These are phyloP conservation scores for Eragrostis nindensis DNA, from an alignment of 176 grass and related monocot genomes.

Conservation along the genomic window DNA sequence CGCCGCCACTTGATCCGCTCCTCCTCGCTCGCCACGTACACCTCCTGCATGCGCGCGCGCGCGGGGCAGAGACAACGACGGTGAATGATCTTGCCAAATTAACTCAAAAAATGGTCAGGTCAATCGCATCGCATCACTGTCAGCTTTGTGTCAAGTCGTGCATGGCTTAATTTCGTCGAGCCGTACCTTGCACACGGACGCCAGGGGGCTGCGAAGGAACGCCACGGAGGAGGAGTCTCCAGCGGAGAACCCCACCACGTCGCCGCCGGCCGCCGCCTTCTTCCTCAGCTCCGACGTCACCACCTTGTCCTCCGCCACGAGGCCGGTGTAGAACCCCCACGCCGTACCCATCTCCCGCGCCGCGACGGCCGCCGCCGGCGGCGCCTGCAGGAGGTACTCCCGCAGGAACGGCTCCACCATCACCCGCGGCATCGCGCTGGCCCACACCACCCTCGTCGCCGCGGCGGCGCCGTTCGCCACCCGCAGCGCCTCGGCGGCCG, in stretches of 20 bases:
- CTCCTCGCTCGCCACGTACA: slow-evolving; percentile 48
- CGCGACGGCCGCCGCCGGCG: slow-evolving; percentile 6
- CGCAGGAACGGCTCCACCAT: slow-evolving; percentile 52
- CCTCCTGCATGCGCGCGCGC: slow-evolving; percentile 39
- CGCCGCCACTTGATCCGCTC: slow-evolving; percentile 64
- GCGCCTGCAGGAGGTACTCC: slow-evolving; percentile 56
- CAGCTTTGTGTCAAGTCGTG: not conserved
- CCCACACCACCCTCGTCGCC: slow-evolving; percentile 36
- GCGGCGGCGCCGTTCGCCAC: not conserved
- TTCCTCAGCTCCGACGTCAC: slow-evolving; percentile 27
- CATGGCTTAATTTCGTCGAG: not conserved
- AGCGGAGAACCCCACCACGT: slow-evolving; percentile 37
- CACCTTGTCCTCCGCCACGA: slow-evolving; percentile 42
- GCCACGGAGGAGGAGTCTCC: slow-evolving; percentile 19
- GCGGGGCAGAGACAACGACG: too few species aligned
- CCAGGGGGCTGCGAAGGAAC: slow-evolving; percentile 18
- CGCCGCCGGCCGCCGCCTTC: not conserved
- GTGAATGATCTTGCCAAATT: too few species aligned
- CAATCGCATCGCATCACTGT: not conserved
- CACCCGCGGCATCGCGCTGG: slow-evolving; percentile 46
- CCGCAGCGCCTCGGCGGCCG: slow-evolving; percentile 19
- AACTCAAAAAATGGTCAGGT: not conserved
- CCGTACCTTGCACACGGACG: slow-evolving; percentile 61
- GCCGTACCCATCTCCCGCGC: slow-evolving; percentile 50
- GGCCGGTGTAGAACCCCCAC: slow-evolving; percentile 66